Base-by-base conservation (phyloP, 805 yeast species). In the Spathaspora boniae region DNA sequence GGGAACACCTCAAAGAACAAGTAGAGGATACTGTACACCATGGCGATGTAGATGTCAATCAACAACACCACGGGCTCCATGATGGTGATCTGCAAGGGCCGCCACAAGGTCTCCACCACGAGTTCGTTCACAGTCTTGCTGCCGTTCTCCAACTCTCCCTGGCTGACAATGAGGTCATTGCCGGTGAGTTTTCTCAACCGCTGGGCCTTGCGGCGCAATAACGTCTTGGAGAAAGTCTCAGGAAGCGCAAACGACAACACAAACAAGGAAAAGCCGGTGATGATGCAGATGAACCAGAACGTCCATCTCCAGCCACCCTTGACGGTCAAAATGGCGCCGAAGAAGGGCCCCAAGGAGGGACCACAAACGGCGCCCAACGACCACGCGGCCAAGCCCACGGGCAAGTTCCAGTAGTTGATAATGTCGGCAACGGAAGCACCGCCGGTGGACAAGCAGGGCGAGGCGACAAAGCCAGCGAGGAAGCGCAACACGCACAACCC, bases 1-100 rank as follows among this genome's bases (percentile, higher is more conserved):
- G 86, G 85, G 56, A 75, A 76, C 4, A 76, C 78, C 53, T 80
- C 84, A 46, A 78, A 75, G 63, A 74, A 78, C 15, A 76, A 51
- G 51, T 76, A 80, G 42, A 74, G 44, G 20, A 70, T 53, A 19
- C 80, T 73, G 51, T 78, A 79, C 5, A 68, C 60, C 33, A 78
- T 46, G 0, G 79, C 75, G 43, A 72, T 58, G 50, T 76, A 77
- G 18, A 70, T 15, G 47, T 78, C 68, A 40, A 77, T 68, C 20
- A 76, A 60, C 14, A 78, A 38, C n/a, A 78, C 70, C 17, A 74
- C 74, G 0, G 84, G 85, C 50, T 79, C 85, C 33, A 52, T 43
- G 16, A 69, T 21, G n/a, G 71, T 63, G 37, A 79, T 60, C 36
- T 67, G 68, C 34, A 72, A 39, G 3, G 84, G 82, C 43, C 75